These are phyloP conservation scores for Iris pallida DNA, from an alignment of 116 monocot species.

Conservation along the genomic window DNA sequence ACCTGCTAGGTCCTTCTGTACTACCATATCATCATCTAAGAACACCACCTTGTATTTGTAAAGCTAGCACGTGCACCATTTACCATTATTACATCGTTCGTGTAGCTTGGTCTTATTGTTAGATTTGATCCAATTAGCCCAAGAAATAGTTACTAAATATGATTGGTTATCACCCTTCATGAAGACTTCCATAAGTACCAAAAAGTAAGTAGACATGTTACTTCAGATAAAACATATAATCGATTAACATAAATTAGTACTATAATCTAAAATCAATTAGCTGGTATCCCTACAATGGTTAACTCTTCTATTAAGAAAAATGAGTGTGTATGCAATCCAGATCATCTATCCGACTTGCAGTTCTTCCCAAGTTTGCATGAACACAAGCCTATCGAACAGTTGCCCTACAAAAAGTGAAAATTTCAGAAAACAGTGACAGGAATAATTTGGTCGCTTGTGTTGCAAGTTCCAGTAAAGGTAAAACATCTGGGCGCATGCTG, in stretches of 20 bases:
- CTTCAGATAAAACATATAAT: background rate
- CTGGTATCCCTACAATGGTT: conserved; percentile 99
- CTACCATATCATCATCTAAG: conserved; percentile 57
- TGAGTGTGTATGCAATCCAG: conserved; percentile 90
- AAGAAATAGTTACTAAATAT: conserved; percentile 88
- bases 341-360: conserved; percentile 91
- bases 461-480: conserved; percentile 2
- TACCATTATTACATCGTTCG: conserved; percentile 91
- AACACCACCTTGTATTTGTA: conserved; percentile 34
- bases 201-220: background rate
- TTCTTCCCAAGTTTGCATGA: conserved; percentile 93
- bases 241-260: background rate
- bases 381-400: conserved; percentile 96
- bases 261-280: conserved; percentile 18
- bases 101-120: conserved; percentile 67
- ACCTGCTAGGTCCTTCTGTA: conserved; percentile 40
- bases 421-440: background rate
- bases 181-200: background rate
- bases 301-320: conserved; percentile 79
- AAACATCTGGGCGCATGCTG: conserved; percentile 84
- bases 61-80: background rate
- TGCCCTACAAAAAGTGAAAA: conserved; percentile 40
- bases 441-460: background rate
- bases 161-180: conserved; percentile 81
- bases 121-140: conserved; percentile 73